phyloP scores from a whole-genome alignment of 139 green algal genomes.

The Marvania coccoides region DNA sequence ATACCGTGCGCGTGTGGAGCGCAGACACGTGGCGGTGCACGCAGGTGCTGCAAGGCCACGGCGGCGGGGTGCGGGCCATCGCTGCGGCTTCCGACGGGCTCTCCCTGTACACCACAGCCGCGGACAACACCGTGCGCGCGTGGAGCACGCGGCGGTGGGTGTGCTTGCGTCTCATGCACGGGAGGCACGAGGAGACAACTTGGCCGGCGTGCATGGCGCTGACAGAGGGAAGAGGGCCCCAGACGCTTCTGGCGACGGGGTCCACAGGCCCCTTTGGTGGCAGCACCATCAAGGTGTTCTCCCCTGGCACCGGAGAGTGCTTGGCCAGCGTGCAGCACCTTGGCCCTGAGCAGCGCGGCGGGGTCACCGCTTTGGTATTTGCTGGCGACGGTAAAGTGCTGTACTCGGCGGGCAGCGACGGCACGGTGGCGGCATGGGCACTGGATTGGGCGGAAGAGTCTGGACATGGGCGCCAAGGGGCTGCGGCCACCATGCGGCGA shows the following conservation, averaged over 20 bases:
- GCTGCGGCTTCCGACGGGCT: constrained; percentile 5
- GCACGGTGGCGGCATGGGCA: constrained; percentile 15
- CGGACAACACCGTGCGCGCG: constrained; percentile 27
- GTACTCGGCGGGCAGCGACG: constrained; percentile 19
- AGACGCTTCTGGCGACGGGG: constrained; percentile 13
- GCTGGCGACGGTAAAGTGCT: not conserved
- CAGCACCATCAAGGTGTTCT: constrained; percentile 22
- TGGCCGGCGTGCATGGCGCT: constrained; percentile 22
- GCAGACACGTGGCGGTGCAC: constrained; percentile 13
- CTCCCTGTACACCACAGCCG: constrained; percentile 12
- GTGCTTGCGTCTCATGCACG: constrained; percentile 29
- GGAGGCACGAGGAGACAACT: constrained; percentile 23
- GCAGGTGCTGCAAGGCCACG: constrained; percentile 23
- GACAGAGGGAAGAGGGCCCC: not conserved
- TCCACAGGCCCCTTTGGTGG: constrained; percentile 19
- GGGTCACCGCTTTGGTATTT: constrained; percentile 14
- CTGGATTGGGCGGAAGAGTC: no score
- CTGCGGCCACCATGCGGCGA: no score
- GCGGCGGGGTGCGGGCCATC: constrained; percentile 18
- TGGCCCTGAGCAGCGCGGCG: constrained; percentile 1
- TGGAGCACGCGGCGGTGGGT: constrained; percentile 23
- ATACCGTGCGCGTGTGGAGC: constrained; percentile 84
- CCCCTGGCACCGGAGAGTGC: constrained; percentile 8
- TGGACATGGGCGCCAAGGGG: no score
- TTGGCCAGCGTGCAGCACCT: constrained; percentile 23